Conservation (phyloP, 2,329 filamentous ascomycete species). For the Paecilomyces niveus region DNA sequence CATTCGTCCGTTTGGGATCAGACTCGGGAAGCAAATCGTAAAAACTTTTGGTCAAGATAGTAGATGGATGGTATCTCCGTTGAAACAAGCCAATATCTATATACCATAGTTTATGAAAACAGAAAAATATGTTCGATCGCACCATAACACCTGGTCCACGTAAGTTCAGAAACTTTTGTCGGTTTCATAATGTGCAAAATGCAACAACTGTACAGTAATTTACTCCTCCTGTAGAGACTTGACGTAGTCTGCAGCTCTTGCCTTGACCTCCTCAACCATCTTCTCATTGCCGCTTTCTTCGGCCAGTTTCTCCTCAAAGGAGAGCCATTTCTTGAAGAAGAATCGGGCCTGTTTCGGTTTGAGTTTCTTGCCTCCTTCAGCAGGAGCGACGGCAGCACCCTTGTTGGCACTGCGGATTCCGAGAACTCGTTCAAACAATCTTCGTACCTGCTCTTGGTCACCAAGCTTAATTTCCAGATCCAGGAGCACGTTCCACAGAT, state of each 20-base stretch:
- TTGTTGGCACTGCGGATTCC: conserved; percentile 34
- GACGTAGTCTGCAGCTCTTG: conserved; percentile 64
- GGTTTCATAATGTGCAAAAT: conserved; percentile 5
- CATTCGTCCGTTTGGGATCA: too few relatives aligned
- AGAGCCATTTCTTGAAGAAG: conserved; percentile 87
- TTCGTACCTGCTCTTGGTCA: conserved; percentile 59
- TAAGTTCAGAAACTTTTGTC: conserved; percentile 7
- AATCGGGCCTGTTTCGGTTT: conserved; percentile 77
- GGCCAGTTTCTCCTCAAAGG: conserved; percentile 66
- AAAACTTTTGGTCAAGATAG: background rate
- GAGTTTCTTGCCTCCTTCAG: conserved; percentile 52
- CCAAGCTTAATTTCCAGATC: conserved; percentile 68
- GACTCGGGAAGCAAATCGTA: background rate
- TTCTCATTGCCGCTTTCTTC: conserved; percentile 56
- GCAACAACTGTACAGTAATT: conserved; percentile 4
- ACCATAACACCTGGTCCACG: conserved; percentile 8
- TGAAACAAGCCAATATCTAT: background rate
- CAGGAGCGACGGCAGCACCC: conserved; percentile 22
- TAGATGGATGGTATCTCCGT: conserved; percentile 1
- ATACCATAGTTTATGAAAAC: conserved; percentile 8
- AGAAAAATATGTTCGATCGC: conserved; percentile 6
- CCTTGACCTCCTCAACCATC: conserved; percentile 62
- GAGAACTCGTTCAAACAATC: conserved; percentile 72
- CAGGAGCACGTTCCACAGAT: conserved; percentile 87
- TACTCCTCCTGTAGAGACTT: conserved; percentile 33